Conservation (phyloP, 2,329 filamentous ascomycete species). For the Claviceps pazoutovae region DNA sequence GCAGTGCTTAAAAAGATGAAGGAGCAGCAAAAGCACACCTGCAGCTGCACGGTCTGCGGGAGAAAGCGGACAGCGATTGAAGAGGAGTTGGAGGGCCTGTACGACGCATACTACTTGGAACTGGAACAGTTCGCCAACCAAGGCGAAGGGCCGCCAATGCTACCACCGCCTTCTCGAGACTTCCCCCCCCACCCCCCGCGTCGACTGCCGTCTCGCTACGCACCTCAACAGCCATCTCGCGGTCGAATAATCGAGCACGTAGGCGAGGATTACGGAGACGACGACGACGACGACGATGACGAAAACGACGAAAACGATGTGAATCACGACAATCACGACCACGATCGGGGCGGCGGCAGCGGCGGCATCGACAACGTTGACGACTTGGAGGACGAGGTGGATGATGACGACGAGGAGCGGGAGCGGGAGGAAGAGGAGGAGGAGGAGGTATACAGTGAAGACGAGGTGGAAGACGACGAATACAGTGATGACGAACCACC, state of each 20-base stretch:
- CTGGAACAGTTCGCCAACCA: slow-evolving; percentile 94
- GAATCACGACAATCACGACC: slow-evolving; percentile 41
- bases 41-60: slow-evolving; percentile 93
- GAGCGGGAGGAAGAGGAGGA: slow-evolving; percentile 54
- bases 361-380: slow-evolving; percentile 42
- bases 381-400: slow-evolving; percentile 38
- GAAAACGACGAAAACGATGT: not conserved
- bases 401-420: slow-evolving; percentile 39
- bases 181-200: slow-evolving; percentile 46
- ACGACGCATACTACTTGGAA: slow-evolving; percentile 97
- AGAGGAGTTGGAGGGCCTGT: slow-evolving; percentile 91
- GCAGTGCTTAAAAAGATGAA: slow-evolving; percentile 98
- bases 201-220: slow-evolving; percentile 43
- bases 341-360: slow-evolving; percentile 37
- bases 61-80: slow-evolving; percentile 94
- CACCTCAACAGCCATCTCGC: slow-evolving; percentile 55
- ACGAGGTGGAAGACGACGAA: slow-evolving; percentile 44
- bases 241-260: slow-evolving; percentile 60
- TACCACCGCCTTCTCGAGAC: slow-evolving; percentile 37
- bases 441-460: slow-evolving; percentile 41
- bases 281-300: slow-evolving; percentile 27
- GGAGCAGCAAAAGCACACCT: slow-evolving; percentile 98
- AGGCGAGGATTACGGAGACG: slow-evolving; percentile 41
- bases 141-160: slow-evolving; percentile 47
- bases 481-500: slow-evolving; percentile 52